These are phyloP conservation scores for Zizania latifolia DNA, from an alignment of 176 grass and related monocot species.

Conservation along the genomic window DNA sequence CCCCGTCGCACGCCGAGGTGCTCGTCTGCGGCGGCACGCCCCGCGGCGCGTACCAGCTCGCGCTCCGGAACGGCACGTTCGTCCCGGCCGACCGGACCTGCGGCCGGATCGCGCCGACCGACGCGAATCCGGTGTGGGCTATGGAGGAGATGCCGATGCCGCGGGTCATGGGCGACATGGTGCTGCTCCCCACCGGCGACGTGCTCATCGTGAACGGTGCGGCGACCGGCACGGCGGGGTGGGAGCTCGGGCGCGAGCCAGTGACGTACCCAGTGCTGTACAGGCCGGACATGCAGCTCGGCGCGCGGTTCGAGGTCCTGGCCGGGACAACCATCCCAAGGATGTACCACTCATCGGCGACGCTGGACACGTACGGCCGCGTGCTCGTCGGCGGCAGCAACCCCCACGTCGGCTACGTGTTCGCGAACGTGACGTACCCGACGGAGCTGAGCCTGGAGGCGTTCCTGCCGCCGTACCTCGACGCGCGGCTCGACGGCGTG, in stretches of 20 bases:
- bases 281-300: slow-evolving; percentile 11
- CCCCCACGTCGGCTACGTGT: slow-evolving; percentile 70
- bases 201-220: slow-evolving; percentile 77
- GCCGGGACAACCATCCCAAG: slow-evolving; percentile 12
- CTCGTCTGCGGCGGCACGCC: slow-evolving; percentile 69
- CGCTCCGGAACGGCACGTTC: slow-evolving; percentile 52
- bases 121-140: slow-evolving; percentile 47
- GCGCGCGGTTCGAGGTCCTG: slow-evolving; percentile 44
- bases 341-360: slow-evolving; percentile 82
- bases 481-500: slow-evolving; percentile 17
- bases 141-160: slow-evolving; percentile 68
- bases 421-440: slow-evolving; percentile 53
- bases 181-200: slow-evolving; percentile 70
- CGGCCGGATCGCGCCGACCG: slow-evolving; percentile 50
- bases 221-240: slow-evolving; percentile 53
- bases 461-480: slow-evolving; percentile 77
- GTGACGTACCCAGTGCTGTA: slow-evolving; percentile 64
- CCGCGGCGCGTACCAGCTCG: slow-evolving; percentile 44
- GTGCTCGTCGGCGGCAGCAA: slow-evolving; percentile 84
- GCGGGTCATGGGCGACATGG: slow-evolving; percentile 77
- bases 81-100: slow-evolving; percentile 44
- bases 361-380: slow-evolving; percentile 52
- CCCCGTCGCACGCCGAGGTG: slow-evolving; percentile 42
- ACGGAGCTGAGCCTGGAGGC: slow-evolving; percentile 79
- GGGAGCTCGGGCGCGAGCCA: slow-evolving; percentile 62